Percentiles rank a stretch among this genome's conserved stretches.
These are phyloP conservation scores for Suillus occidentalis DNA, from an alignment of 768 basidiomycete species.

Conservation along the genomic window DNA sequence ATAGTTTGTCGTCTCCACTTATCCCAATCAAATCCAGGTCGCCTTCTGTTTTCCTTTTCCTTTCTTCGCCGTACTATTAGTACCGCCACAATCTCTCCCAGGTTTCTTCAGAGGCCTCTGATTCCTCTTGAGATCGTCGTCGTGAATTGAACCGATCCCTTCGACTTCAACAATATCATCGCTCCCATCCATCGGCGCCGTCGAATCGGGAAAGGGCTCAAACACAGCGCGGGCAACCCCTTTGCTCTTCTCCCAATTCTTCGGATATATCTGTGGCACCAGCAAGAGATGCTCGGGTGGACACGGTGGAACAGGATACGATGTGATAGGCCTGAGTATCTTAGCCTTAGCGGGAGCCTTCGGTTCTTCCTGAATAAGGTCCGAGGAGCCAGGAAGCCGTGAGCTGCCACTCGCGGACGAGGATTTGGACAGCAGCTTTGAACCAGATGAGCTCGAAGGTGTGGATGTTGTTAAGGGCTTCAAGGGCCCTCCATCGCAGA, in stretches of 20 bases:
- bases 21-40: conserved; percentile 6
- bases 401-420: not conserved
- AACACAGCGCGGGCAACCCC: conserved; percentile 20
- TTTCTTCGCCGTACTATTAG: not conserved
- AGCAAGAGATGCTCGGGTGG: conserved; percentile 28
- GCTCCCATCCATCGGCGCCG: not conserved
- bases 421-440: not conserved
- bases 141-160: not conserved
- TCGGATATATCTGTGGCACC: conserved; percentile 1
- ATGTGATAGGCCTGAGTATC: conserved; percentile 30
- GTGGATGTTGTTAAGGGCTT: not conserved
- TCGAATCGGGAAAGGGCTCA: conserved; percentile 1
- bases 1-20: not conserved
- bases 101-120: not conserved
- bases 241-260: conserved; percentile 8
- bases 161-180: not conserved
- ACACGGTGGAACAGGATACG: conserved; percentile 24
- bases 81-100: not conserved
- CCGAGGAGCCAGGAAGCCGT: not conserved
- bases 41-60: not conserved
- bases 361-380: not conserved
- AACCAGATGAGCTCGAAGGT: not conserved
- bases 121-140: not conserved
- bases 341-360: conserved; percentile 14
- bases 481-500: not conserved